Evolutionary conservation across 805 yeast species (phyloP), one percentile per base, ranked within the genome.

Genomic region (Zygoascus ofunaensis): DNA sequence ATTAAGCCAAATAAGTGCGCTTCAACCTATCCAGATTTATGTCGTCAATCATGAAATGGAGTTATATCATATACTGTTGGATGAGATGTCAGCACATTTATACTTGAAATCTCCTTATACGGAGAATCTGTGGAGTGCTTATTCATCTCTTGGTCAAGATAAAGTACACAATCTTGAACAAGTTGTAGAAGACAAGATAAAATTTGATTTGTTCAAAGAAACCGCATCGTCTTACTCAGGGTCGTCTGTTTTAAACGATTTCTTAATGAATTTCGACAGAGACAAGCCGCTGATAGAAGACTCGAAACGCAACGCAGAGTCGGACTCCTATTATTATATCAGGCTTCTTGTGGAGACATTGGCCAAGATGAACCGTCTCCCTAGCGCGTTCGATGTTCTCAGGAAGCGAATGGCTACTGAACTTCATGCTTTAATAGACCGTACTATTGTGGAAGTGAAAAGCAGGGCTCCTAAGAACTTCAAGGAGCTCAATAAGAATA

Each of bases 21-120:
- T 63, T 30, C 55, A 54, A 47, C 61, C 64, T 1, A 46, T 63
- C 28, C 58, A 58, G 24, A 36, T 52, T 10, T 61, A 61, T 38
- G 49, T 63, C 14, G 45, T 52, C 30, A 60, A 68, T 8, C 73
- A 72, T 49, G 64, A 64, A 37, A 46, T 58, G 36, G 58, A 68
- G 35, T 64, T 89, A 23, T 80, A 82, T 55, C 87, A 80, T 39
- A 75, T 76, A 49, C 66, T 89, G 17, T 66, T 84, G n/a, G 94
- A 84, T 49, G 95, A 87, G 55, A 64, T 87, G 35, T 79, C 77
- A 47, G 73, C 71, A 39, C 80, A 84, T 45, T 65, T 84, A n/a
- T 85, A 80, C 54, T 66, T 82, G 35, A 78, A 76, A 52, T 58
- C 65, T 2, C 69, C 68, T 2, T 63, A 61, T 48, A 53, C 64